A percentile compares a stretch with the other conserved stretches of the same genome.
phyloP scores from a whole-genome alignment of 2,329 filamentous ascomycete genomes.

The Bipolaris cookei region DNA sequence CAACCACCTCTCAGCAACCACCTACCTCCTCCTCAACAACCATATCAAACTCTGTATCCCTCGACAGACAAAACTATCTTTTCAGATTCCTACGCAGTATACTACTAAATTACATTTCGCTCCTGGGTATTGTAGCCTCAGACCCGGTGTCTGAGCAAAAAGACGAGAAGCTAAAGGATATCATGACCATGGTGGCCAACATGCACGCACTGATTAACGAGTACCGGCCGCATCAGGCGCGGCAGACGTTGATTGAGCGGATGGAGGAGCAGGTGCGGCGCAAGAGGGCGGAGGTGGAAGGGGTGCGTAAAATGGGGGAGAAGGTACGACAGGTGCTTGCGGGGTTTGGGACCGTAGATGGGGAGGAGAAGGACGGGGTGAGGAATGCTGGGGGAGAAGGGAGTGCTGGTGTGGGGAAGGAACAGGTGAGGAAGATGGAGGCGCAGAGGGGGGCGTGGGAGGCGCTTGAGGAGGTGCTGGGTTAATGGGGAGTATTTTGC shows the following conservation, averaged over 20 bases:
- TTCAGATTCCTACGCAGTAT: constrained; percentile 83
- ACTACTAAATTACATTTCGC: constrained; percentile 85
- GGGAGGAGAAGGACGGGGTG: constrained; percentile 7
- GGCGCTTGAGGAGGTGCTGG: constrained; percentile 45
- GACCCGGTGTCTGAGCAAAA: constrained; percentile 69
- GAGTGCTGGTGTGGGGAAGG: constrained; percentile 3
- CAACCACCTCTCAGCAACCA: constrained; percentile 33
- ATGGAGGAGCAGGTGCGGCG: constrained; percentile 84
- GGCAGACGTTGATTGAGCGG: constrained; percentile 83
- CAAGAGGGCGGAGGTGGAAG: constrained; percentile 74
- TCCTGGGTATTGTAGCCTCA: constrained; percentile 73
- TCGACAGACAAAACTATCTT: constrained; percentile 65
- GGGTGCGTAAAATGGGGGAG: constrained; percentile 69
- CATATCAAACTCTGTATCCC: constrained; percentile 56
- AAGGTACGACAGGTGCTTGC: constrained; percentile 76
- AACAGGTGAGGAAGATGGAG: constrained; percentile 27
- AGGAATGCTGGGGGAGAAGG: constrained; percentile 25
- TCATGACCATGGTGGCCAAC: constrained; percentile 85
- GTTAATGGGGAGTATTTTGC: constrained; percentile 1
- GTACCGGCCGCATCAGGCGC: constrained; percentile 89
- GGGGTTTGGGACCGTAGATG: constrained; percentile 59
- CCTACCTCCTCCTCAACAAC: not conserved
- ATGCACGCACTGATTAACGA: constrained; percentile 93
- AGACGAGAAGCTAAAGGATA: constrained; percentile 74
- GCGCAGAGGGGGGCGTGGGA: constrained; percentile 47